Conservation (phyloP, 2,329 filamentous ascomycete genomes). For the Blastomyces percursus region DNA sequence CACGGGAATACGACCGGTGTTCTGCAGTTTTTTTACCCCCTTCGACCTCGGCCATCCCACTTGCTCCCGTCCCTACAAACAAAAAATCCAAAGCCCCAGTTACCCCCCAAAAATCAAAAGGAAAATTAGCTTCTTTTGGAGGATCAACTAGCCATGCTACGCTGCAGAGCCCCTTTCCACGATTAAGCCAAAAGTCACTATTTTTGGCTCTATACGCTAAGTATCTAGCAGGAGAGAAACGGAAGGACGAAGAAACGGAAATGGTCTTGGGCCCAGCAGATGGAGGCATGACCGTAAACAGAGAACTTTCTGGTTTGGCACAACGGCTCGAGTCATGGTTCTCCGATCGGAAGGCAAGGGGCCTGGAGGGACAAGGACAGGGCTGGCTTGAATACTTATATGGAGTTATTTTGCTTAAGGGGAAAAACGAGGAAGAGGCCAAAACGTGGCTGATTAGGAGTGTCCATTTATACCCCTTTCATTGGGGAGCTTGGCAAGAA, state of each 20-base stretch:
- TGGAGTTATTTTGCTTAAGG: constrained; percentile 77
- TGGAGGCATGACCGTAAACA: constrained; percentile 71
- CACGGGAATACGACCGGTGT: constrained; percentile 87
- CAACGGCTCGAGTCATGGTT: constrained; percentile 75
- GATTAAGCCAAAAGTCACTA: constrained; percentile 76
- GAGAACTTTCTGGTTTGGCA: constrained; percentile 66
- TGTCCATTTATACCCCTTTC: constrained; percentile 82
- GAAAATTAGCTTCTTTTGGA: constrained; percentile 39
- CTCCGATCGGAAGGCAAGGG: constrained; percentile 50
- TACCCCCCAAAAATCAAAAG: constrained; percentile 48
- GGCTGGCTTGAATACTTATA: constrained; percentile 85
- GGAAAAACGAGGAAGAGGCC: constrained; percentile 78
- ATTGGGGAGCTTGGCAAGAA: constrained; percentile 96
- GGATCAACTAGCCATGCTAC: constrained; percentile 26
- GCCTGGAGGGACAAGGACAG: constrained; percentile 54
- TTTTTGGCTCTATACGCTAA: constrained; percentile 90
- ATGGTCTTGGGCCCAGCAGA: constrained; percentile 95
- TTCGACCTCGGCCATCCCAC: constrained; percentile 57
- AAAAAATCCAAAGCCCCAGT: constrained; percentile 30
- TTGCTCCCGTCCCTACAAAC: constrained; percentile 37
- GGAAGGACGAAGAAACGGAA: constrained; percentile 90
- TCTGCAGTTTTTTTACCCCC: constrained; percentile 80
- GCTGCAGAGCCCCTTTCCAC: constrained; percentile 33
- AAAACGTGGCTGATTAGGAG: constrained; percentile 79
- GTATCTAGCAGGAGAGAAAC: constrained; percentile 86